Evolutionary conservation across 306 rosid genomes (phyloP).

Genomic region (Delonix regia): DNA sequence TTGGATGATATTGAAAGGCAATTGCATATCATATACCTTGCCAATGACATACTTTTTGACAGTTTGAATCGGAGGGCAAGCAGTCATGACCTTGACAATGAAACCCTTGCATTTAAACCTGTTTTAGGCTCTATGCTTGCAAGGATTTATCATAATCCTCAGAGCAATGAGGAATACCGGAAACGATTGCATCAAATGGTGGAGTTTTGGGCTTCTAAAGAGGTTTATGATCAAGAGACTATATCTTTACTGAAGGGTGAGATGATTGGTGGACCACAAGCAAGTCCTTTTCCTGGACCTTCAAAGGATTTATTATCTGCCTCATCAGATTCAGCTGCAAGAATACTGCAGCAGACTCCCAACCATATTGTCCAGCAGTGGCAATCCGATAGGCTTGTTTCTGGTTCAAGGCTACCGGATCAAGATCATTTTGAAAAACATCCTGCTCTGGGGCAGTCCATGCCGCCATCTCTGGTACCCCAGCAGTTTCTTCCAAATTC

Average conservation of each 20-base stretch:
- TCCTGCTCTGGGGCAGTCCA: slow-evolving; percentile 52
- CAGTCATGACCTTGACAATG: too few species aligned
- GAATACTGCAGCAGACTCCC: slow-evolving; percentile 51
- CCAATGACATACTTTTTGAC: too few species aligned
- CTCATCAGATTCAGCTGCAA: slow-evolving; percentile 68
- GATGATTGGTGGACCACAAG: slow-evolving; percentile 66
- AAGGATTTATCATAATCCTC: slow-evolving; percentile 89
- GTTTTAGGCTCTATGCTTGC: slow-evolving; percentile 91
- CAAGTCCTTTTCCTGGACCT: slow-evolving; percentile 59
- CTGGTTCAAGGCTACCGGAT: slow-evolving; percentile 56
- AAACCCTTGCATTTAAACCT: slow-evolving; percentile 83
- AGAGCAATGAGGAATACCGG: slow-evolving; percentile 76
- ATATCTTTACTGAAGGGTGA: too few species aligned
- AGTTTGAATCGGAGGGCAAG: too few species aligned
- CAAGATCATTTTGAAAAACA: slow-evolving; percentile 75
- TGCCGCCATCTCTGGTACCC: slow-evolving; percentile 55
- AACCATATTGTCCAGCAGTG: slow-evolving; percentile 58
- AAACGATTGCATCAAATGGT: too few species aligned
- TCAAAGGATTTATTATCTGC: slow-evolving; percentile 58
- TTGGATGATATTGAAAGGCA: too few species aligned
- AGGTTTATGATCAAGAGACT: too few species aligned
- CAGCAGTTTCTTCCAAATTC: slow-evolving; percentile 74
- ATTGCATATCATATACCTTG: too few species aligned
- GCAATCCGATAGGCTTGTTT: slow-evolving; percentile 71
- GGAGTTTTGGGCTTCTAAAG: too few species aligned